Evolutionary conservation across 805 yeast genomes (phyloP).

Genomic region (Hermanozyma aechmeae): DNA sequence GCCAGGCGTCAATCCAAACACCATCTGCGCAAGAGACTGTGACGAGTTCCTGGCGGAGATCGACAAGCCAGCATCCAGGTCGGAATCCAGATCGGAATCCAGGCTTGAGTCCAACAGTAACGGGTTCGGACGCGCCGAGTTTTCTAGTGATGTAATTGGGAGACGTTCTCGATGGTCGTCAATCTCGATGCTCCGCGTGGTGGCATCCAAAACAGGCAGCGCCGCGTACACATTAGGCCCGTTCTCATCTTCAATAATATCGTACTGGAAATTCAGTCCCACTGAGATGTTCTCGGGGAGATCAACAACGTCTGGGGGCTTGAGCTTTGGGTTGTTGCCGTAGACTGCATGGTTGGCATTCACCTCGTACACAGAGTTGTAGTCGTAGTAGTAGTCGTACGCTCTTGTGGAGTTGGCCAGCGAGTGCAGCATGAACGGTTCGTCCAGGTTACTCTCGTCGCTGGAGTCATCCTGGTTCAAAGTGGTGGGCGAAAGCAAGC

Average conservation of each 20-base stretch:
- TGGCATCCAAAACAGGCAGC: too few species aligned
- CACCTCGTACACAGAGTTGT: slow-evolving; percentile 63
- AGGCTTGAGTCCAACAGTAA: slow-evolving; percentile 6
- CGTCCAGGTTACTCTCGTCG: slow-evolving; percentile 53
- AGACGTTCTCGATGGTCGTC: too few species aligned
- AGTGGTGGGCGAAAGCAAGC: slow-evolving; percentile 77
- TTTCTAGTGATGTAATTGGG: not conserved
- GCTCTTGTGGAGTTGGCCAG: slow-evolving; percentile 55
- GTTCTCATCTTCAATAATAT: slow-evolving; percentile 20
- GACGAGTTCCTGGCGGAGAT: slow-evolving; percentile 31
- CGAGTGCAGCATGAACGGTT: slow-evolving; percentile 46
- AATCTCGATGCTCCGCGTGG: too few species aligned
- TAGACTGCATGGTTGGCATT: slow-evolving; percentile 35
- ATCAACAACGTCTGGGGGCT: slow-evolving; percentile 33
- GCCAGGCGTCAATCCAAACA: slow-evolving; percentile 22
- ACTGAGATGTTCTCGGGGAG: slow-evolving; percentile 36
- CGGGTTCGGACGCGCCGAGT: slow-evolving; percentile 3
- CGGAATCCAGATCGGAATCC: slow-evolving; percentile 14
- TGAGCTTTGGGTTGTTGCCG: slow-evolving; percentile 17
- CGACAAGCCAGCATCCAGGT: slow-evolving; percentile 26
- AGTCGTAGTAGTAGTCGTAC: slow-evolving; percentile 70
- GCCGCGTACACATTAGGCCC: too few species aligned
- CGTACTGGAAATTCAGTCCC: slow-evolving; percentile 32
- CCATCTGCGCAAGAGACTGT: slow-evolving; percentile 35
- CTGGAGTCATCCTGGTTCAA: slow-evolving; percentile 65